A percentile compares a stretch with the other conserved stretches of the same genome.
Evolutionary conservation across 768 basidiomycete genomes (phyloP).

Genomic region (Auricularia cornea): DNA sequence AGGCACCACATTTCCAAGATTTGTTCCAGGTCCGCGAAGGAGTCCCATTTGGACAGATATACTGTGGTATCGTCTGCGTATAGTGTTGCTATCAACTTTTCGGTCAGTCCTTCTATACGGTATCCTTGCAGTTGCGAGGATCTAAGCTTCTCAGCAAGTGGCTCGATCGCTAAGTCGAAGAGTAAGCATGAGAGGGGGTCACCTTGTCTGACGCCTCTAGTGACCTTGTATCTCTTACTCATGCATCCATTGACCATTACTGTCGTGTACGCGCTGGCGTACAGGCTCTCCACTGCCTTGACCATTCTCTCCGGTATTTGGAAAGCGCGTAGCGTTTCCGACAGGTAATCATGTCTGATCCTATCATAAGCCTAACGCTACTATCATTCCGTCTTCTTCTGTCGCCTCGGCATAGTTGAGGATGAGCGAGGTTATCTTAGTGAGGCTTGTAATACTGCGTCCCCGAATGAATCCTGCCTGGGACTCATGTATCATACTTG

Average conservation of each 20-base stretch:
- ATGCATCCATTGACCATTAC: constrained; percentile 26
- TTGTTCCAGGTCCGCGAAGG: constrained; percentile 13
- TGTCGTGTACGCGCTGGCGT: constrained; percentile 18
- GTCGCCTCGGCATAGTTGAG: constrained; percentile 9
- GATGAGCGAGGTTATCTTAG: constrained; percentile 14
- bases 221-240: constrained; percentile 18
- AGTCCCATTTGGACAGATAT: constrained; percentile 24
- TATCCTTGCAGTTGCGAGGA: constrained; percentile 18
- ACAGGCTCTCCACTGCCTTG: constrained; percentile 20
- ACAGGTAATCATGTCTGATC: constrained; percentile 13
- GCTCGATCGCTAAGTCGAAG: constrained; percentile 34
- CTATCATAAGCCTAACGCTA: constrained; percentile 14
- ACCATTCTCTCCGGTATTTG: constrained; percentile 12
- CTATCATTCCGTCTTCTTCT: constrained; percentile 9
- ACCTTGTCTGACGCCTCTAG: constrained; percentile 29
- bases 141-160: constrained; percentile 24
- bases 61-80: constrained; percentile 36
- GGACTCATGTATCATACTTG: constrained; percentile 21
- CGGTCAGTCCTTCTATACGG: constrained; percentile 7
- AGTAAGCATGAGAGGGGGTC: constrained; percentile 34
- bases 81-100: constrained; percentile 12
- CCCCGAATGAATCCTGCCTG: constrained; percentile 33
- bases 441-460: constrained; percentile 25
- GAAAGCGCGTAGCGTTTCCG: constrained; percentile 4
- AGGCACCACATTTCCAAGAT: constrained; percentile 33